Evolutionary conservation across 1,284 basidiomycete genomes (phyloP).

Genomic region (Malassezia yamatoensis): DNA sequence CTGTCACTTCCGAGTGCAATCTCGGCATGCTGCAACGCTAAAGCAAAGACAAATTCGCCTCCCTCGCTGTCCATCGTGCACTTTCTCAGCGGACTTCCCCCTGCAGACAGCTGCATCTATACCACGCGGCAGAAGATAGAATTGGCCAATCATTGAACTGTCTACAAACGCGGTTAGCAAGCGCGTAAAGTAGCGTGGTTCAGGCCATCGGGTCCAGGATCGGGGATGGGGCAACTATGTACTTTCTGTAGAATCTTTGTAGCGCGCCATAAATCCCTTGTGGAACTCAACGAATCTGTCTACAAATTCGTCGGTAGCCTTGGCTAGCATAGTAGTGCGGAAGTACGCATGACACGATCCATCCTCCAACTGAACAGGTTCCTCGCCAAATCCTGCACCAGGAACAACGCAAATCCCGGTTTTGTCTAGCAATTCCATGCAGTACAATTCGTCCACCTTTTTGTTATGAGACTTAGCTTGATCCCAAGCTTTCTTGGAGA

Average conservation of each 20-base stretch:
- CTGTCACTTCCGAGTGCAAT: neutral
- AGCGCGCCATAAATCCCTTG: constrained; percentile 28
- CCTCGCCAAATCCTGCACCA: constrained; percentile 40
- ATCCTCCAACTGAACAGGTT: constrained; percentile 21
- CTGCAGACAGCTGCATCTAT: constrained; percentile 1
- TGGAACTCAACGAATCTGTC: constrained; percentile 42
- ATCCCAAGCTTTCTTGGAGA: constrained; percentile 50
- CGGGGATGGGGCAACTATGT: neutral
- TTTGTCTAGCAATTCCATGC: constrained; percentile 35
- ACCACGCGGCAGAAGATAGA: neutral
- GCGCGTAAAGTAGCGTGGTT: neutral
- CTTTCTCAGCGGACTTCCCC: neutral
- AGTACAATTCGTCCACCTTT: constrained; percentile 44
- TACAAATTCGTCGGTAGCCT: constrained; percentile 44
- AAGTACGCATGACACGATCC: constrained; percentile 31
- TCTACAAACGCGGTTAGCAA: neutral
- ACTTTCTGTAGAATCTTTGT: neutral
- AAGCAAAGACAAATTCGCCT: neutral
- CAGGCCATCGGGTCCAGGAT: neutral
- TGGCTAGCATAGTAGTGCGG: constrained; percentile 42
- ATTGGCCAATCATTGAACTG: neutral
- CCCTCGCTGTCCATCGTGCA: no score
- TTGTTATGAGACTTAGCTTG: constrained; percentile 28
- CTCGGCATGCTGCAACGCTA: neutral
- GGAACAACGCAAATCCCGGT: constrained; percentile 47